These are phyloP conservation scores for Ascochyta clinopodiicola DNA, from an alignment of 2,329 filamentous ascomycete genomes.

Conservation along the genomic window DNA sequence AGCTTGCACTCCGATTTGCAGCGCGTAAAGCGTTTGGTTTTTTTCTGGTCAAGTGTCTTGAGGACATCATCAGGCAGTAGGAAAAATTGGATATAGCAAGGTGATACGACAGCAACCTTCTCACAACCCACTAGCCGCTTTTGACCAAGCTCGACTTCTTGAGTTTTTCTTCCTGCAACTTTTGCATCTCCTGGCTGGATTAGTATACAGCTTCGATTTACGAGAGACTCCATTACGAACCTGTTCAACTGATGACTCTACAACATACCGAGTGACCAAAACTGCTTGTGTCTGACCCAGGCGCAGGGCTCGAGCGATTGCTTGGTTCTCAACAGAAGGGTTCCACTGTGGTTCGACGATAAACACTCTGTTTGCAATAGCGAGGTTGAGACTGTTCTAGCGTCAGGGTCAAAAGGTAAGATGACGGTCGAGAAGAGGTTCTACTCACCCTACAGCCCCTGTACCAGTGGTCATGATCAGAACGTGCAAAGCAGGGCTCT, in stretches of 20 bases:
- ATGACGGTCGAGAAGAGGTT: no score
- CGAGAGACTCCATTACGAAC: slow-evolving; percentile 38
- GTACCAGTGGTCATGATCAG: slow-evolving; percentile 63
- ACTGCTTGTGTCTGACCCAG: slow-evolving; percentile 56
- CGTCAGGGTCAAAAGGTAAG: neutral
- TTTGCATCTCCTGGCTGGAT: slow-evolving; percentile 42
- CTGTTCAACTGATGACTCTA: slow-evolving; percentile 53
- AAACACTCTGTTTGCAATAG: slow-evolving; percentile 57
- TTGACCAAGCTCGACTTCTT: slow-evolving; percentile 25
- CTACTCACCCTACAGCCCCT: slow-evolving; percentile 57
- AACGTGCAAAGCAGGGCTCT: slow-evolving; percentile 36
- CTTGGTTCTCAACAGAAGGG: slow-evolving; percentile 60
- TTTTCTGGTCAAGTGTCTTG: no score
- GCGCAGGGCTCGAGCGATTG: slow-evolving; percentile 57
- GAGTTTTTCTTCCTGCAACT: slow-evolving; percentile 44
- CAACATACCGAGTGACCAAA: slow-evolving; percentile 55
- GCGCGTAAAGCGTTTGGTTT: no score
- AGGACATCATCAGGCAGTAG: no score
- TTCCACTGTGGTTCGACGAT: slow-evolving; percentile 65
- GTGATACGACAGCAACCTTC: neutral
- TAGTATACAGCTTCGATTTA: neutral
- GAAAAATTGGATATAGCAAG: no score
- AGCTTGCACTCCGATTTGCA: no score
- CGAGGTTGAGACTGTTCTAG: slow-evolving; percentile 54
- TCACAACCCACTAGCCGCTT: neutral